phyloP scores from a whole-genome alignment of 129 eudicot genomes.

The Flaveria brownii region DNA sequence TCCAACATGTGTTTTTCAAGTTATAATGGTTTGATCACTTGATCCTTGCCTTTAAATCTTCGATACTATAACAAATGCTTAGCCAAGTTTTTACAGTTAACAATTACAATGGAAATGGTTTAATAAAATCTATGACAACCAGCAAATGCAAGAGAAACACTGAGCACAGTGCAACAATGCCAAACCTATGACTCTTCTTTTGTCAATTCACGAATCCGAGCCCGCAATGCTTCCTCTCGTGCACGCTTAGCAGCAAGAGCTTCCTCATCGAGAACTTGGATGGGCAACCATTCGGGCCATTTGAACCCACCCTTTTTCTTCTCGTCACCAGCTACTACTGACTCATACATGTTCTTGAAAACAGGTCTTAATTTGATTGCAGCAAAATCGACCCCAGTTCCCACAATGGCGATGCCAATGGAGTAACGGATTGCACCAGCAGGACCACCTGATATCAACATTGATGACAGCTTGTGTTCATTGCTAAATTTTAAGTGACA shows the following conservation, averaged over 20 bases:
- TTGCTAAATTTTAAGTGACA: neutral
- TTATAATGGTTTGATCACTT: no score
- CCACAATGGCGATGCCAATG: conserved; percentile 68
- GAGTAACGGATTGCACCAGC: conserved; percentile 75
- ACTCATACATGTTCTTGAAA: conserved; percentile 34
- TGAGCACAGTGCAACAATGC: neutral
- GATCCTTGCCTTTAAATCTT: neutral
- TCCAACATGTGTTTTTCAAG: neutral
- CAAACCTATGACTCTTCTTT: conserved; percentile 59
- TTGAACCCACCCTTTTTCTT: conserved; percentile 51
- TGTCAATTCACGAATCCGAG: conserved; percentile 57
- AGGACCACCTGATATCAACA: conserved; percentile 57
- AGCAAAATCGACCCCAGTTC: conserved; percentile 78
- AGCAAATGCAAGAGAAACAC: conserved; percentile 8
- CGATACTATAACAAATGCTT: conserved; percentile 3
- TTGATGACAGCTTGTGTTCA: conserved; percentile 9
- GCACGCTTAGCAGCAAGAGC: conserved; percentile 86
- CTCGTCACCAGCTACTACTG: conserved; percentile 24
- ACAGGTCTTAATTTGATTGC: conserved; percentile 50
- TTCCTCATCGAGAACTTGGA: conserved; percentile 87
- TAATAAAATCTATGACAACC: conserved; percentile 15
- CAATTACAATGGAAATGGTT: neutral
- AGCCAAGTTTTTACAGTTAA: conserved; percentile 20
- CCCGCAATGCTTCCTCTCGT: conserved; percentile 65
- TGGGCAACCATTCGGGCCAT: conserved; percentile 96